Evolutionary conservation across 139 green algal genomes (phyloP), one percentile per base, ranked within the genome.

Genomic region (Chlamydomonas sp.): DNA sequence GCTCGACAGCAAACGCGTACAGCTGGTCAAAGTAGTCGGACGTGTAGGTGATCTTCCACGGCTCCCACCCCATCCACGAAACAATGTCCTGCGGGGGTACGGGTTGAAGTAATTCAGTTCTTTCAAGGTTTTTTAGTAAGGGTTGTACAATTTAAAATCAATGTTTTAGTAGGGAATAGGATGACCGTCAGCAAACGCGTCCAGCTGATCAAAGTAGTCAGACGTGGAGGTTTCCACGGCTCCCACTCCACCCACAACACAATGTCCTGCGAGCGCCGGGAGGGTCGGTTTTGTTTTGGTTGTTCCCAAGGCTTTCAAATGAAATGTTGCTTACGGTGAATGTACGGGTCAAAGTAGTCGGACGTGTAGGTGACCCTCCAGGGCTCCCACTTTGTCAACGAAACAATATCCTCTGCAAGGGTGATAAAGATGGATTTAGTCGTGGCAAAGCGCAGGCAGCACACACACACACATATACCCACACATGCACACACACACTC

Each of bases 11-110:
- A 37, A 97, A 79, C 8, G 85, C 86, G 63, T 98, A 86, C 60
- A 99, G 89, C 81, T 91, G 48, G 54, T 95, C 70, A 73, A 99
- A 99, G 82, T 98, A 97, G 77, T 99, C 87, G 24, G 68, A 87
- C 35, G 85, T 92, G 83, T 98, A 95, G 3, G 95, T 99, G 60
- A 95, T 84, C 82, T 95, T 96, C 74, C 79, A 94, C 6, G 91
- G 90, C 38, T 83, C 85, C 91, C 94, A 98, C 10, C 94, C 94
- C 79, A 98, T 88, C 95, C 94, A 98, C 0, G 65, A 26, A 8
- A 96, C 86, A 74, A 97, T 98, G 65, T 97, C 89, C 80, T 96
- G 80, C 34, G 63, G 1, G 24, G 31, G 33, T 1, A 31, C 3
- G 22, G 24, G 6, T n/a, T n/a, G n/a, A n/a, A n/a, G n/a, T n/a